phyloP scores from a whole-genome alignment of 495 filamentous ascomycete species.

The Glarea lozoyensis region DNA sequence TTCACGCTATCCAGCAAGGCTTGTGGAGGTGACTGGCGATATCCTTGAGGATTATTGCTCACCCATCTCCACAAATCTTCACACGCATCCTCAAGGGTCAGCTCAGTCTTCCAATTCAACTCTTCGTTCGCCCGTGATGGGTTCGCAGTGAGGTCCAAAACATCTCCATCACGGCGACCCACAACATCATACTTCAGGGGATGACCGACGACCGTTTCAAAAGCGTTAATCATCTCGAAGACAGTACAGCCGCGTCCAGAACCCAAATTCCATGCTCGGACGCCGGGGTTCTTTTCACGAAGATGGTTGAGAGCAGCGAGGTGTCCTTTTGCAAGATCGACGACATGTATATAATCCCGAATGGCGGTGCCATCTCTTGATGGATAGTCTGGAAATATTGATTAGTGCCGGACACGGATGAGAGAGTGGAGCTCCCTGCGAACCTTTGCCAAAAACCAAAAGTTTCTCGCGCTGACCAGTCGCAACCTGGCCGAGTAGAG shows the following conservation, averaged over 20 bases:
- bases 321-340: conserved; percentile 85
- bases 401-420: neutral
- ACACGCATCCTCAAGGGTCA: conserved; percentile 86
- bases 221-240: conserved; percentile 94
- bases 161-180: conserved; percentile 75
- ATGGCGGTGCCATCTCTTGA: conserved; percentile 76
- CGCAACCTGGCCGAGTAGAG: conserved; percentile 89
- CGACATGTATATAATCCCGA: conserved; percentile 72
- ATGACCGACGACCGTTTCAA: conserved; percentile 74
- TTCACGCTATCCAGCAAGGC: conserved; percentile 76
- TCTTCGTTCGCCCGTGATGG: conserved; percentile 78
- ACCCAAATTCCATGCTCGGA: conserved; percentile 93
- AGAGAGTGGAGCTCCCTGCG: conserved; percentile 30
- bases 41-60: conserved; percentile 91
- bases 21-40: conserved; percentile 80
- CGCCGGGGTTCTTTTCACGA: conserved; percentile 78
- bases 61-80: conserved; percentile 92
- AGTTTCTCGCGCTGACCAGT: conserved; percentile 93
- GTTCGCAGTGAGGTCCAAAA: conserved; percentile 90
- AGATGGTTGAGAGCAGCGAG: conserved; percentile 89
- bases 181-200: conserved; percentile 84
- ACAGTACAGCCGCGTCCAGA: conserved; percentile 95
- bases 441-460: conserved; percentile 90
- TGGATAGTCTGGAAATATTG: conserved; percentile 59
- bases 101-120: conserved; percentile 85